These are phyloP conservation scores for Populus tomentosa DNA, from an alignment of 441 rosid genomes.

Conservation along the genomic window DNA sequence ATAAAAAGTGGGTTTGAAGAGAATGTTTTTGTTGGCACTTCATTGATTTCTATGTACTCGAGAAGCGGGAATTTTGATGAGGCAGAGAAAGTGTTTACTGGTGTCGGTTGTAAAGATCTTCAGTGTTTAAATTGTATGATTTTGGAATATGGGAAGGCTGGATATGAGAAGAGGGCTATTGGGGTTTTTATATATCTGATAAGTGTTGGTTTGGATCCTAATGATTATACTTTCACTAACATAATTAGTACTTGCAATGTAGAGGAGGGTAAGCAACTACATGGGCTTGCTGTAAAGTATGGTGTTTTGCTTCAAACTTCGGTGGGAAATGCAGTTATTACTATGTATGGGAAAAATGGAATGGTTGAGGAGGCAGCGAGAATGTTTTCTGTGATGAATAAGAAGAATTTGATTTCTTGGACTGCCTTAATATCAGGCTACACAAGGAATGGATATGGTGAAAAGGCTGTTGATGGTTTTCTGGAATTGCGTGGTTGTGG, in stretches of 20 bases:
- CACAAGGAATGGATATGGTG: slow-evolving; percentile 36
- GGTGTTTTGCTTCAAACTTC: slow-evolving; percentile 21
- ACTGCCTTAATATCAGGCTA: slow-evolving; percentile 66
- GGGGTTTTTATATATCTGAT: slow-evolving; percentile 19
- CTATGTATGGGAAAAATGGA: slow-evolving; percentile 31
- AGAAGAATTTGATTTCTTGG: slow-evolving; percentile 57
- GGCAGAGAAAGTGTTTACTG: slow-evolving; percentile 25
- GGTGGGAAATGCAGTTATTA: slow-evolving; percentile 31
- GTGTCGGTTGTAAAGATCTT: slow-evolving; percentile 24
- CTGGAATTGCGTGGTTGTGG: slow-evolving; percentile 34
- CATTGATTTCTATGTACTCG: slow-evolving; percentile 30
- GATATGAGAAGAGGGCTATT: slow-evolving; percentile 21
- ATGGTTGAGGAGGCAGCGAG: slow-evolving; percentile 42
- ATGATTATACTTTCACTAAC: slow-evolving; percentile 32
- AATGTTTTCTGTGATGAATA: slow-evolving; percentile 42
- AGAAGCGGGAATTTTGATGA: slow-evolving; percentile 19
- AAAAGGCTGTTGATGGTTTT: slow-evolving; percentile 51
- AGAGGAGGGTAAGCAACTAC: slow-evolving; percentile 28
- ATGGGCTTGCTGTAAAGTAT: slow-evolving; percentile 28
- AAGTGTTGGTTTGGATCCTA: slow-evolving; percentile 23
- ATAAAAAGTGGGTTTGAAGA: slow-evolving; percentile 27
- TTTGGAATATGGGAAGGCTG: slow-evolving; percentile 30
- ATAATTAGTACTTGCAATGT: slow-evolving; percentile 20
- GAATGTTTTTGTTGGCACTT: slow-evolving; percentile 31
- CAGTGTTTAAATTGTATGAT: slow-evolving; percentile 36